Evolutionary conservation across 352 stramenopile species (phyloP).

Genomic region (Phytophthora hybrid): DNA sequence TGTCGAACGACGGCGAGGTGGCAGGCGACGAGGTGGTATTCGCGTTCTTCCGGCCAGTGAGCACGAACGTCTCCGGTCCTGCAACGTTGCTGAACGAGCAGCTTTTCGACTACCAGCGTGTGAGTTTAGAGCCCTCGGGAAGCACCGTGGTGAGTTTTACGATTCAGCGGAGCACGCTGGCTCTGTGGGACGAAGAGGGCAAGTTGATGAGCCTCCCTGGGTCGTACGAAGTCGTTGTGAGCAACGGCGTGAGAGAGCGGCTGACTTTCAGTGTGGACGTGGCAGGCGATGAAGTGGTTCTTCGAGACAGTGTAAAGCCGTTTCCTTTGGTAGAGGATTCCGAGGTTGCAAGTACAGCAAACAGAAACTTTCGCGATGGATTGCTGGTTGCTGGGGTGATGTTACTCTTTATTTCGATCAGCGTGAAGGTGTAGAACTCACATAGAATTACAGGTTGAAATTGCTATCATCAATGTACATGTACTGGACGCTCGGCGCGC

Average conservation of each 20-base stretch:
- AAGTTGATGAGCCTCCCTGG: conserved; percentile 57
- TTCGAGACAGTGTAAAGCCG: neutral
- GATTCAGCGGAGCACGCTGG: conserved; percentile 45
- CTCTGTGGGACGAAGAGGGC: conserved; percentile 52
- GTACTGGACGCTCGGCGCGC: too few relatives aligned
- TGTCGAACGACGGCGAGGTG: conserved; percentile 59
- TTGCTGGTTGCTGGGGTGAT: too few relatives aligned
- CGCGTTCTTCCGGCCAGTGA: conserved; percentile 70
- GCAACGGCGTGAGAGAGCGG: conserved; percentile 63
- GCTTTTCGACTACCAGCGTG: conserved; percentile 66
- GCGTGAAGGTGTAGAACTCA: too few relatives aligned
- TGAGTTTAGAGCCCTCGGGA: conserved; percentile 43
- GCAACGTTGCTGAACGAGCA: conserved; percentile 71
- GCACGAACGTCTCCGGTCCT: conserved; percentile 51
- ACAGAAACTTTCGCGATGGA: too few relatives aligned
- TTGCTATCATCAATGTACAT: too few relatives aligned
- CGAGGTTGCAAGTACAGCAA: too few relatives aligned
- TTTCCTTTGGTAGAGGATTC: too few relatives aligned
- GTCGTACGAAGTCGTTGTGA: conserved; percentile 75
- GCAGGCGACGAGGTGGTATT: conserved; percentile 71
- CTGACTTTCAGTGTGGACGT: conserved; percentile 44
- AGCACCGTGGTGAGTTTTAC: conserved; percentile 42
- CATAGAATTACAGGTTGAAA: too few relatives aligned
- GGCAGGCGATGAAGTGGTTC: neutral
- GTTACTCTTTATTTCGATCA: too few relatives aligned